Evolutionary conservation across 2,329 filamentous ascomycete species (phyloP).

Genomic region (Pseudogymnoascus sp.): DNA sequence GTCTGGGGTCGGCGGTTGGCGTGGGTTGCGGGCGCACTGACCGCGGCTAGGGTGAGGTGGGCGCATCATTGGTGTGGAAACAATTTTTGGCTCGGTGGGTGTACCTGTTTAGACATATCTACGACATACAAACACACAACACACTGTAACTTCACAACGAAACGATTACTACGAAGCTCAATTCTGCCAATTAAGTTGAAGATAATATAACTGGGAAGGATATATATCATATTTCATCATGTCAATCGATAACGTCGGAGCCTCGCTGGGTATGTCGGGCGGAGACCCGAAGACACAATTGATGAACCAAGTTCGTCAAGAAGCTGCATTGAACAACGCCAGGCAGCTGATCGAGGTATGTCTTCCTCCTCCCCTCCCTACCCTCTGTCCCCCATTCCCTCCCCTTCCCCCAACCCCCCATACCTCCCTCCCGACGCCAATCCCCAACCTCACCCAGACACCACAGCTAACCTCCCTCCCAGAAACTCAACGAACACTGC

Average conservation of each 20-base stretch:
- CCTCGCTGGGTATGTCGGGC: constrained; percentile 12
- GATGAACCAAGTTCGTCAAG: constrained; percentile 51
- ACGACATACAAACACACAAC: background rate
- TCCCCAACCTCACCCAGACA: background rate
- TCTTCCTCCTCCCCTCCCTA: no score
- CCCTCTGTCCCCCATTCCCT: background rate
- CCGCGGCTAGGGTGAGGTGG: background rate
- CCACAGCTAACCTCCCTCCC: background rate
- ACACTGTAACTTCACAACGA: background rate
- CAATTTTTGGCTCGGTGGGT: background rate
- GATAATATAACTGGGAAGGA: background rate
- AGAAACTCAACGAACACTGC: constrained; percentile 78
- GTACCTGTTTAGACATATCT: background rate
- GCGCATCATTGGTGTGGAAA: background rate
- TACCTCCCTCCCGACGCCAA: background rate
- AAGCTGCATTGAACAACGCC: constrained; percentile 56
- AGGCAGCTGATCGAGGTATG: constrained; percentile 60
- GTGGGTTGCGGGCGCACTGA: background rate
- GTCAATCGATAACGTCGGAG: constrained; percentile 23
- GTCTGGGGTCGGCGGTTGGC: background rate
- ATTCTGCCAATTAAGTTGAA: background rate
- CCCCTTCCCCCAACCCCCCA: background rate
- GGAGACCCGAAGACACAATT: constrained; percentile 25
- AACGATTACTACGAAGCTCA: background rate
- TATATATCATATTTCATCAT: background rate